Percentiles rank a stretch among this genome's conserved stretches.
Evolutionary conservation across 1,284 basidiomycete species (phyloP).

Genomic region (Fomitopsis pinicola): DNA sequence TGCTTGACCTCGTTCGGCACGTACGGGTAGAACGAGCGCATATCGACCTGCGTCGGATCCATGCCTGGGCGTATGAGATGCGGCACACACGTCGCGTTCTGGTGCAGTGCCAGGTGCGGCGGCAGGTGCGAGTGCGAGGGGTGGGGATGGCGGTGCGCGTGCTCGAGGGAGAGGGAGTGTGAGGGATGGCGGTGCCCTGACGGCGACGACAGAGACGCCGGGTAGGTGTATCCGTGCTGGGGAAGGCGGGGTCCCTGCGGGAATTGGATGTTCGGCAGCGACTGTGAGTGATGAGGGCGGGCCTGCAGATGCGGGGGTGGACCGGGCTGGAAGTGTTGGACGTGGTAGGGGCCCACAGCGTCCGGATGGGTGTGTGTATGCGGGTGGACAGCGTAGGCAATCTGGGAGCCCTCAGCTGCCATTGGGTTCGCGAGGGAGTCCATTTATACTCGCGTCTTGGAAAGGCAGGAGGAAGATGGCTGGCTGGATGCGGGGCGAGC

Average conservation of each 20-base stretch:
- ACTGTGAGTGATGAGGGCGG: not conserved
- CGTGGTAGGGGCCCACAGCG: not conserved
- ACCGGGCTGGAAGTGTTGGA: not conserved
- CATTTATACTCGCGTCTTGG: not conserved
- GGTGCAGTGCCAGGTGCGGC: constrained; percentile 17
- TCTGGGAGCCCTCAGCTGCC: not conserved
- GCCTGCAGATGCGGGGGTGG: not conserved
- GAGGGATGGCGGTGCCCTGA: constrained; percentile 8
- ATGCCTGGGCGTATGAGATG: constrained; percentile 45
- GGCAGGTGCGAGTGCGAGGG: constrained; percentile 6
- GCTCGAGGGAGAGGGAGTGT: constrained; percentile 15
- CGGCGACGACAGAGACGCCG: not conserved
- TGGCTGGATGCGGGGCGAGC: not conserved
- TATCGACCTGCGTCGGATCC: constrained; percentile 60
- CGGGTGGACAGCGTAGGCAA: not conserved
- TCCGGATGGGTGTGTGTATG: not conserved
- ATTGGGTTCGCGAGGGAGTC: not conserved
- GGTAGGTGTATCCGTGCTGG: not conserved
- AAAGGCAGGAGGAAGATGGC: not conserved
- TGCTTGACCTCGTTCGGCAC: constrained; percentile 90
- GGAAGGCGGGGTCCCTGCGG: constrained; percentile 3
- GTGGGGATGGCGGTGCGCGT: constrained; percentile 17
- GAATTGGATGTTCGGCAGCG: constrained; percentile 8
- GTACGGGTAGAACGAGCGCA: constrained; percentile 77
- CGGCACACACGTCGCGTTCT: constrained; percentile 37